Percentiles rank a stretch among this genome's conserved stretches.
phyloP scores from a whole-genome alignment of 2,329 filamentous ascomycete genomes.

The Cercospora beticola region DNA sequence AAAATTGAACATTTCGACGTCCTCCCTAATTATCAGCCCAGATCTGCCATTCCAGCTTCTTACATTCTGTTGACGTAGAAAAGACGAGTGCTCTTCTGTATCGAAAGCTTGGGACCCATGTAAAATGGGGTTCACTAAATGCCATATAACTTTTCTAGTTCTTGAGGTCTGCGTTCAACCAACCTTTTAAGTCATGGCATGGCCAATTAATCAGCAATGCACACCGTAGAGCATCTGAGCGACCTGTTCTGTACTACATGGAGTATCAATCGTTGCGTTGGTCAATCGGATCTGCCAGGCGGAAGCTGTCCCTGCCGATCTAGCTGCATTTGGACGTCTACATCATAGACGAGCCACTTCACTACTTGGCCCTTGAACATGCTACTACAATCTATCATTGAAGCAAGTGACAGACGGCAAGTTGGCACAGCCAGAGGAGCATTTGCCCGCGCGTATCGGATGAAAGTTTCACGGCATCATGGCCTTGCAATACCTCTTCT shows the following conservation, averaged over 20 bases:
- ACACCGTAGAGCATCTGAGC: not conserved
- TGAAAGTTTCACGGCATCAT: not conserved
- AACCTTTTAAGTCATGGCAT: too few species aligned
- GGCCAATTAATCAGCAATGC: not conserved
- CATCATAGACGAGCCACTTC: not conserved
- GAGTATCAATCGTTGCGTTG: not conserved
- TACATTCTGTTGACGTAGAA: not conserved
- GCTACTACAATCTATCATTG: not conserved
- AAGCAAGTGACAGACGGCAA: not conserved
- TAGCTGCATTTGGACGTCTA: constrained; percentile 26
- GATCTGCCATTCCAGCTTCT: not conserved
- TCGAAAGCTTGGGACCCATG: not conserved
- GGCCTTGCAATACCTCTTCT: constrained; percentile 32
- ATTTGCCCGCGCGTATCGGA: constrained; percentile 16
- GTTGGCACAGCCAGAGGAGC: constrained; percentile 18
- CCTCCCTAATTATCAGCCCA: not conserved
- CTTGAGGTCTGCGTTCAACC: not conserved
- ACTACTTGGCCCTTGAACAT: not conserved
- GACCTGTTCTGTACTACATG: not conserved
- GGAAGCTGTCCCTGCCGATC: constrained; percentile 28
- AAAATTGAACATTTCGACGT: not conserved
- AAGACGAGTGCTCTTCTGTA: not conserved
- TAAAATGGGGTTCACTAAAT: not conserved
- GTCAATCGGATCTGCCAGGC: constrained; percentile 18
- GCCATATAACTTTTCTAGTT: not conserved